phyloP scores from a whole-genome alignment of 768 basidiomycete species.

The Goffeauzyma gilvescens region DNA sequence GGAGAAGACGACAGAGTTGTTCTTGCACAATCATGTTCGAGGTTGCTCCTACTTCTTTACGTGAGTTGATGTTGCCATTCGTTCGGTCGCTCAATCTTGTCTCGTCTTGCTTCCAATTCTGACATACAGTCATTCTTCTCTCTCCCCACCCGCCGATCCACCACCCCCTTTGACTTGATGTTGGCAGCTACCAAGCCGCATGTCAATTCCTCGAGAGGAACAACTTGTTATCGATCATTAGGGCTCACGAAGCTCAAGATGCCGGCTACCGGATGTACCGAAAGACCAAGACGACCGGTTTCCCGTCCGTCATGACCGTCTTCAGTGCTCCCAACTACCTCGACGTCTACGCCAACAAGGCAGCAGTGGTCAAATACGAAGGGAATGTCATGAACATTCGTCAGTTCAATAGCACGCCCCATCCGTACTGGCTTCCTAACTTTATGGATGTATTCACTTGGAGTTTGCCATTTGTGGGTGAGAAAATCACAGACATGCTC shows the following conservation, averaged over 20 bases:
- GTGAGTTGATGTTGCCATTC: conserved; percentile 36
- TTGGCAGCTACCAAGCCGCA: conserved; percentile 70
- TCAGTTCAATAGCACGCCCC: conserved; percentile 84
- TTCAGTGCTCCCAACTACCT: conserved; percentile 97
- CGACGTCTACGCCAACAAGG: conserved; percentile 98
- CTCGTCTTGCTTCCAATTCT: not conserved
- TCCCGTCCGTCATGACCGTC: conserved; percentile 99
- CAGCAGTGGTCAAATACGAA: conserved; percentile 95
- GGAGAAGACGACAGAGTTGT: conserved; percentile 76
- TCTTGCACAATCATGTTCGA: conserved; percentile 87
- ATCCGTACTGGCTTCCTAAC: conserved; percentile 96
- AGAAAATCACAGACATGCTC: conserved; percentile 98
- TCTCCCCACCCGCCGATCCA: not conserved
- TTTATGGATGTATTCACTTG: conserved; percentile 99
- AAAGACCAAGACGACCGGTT: conserved; percentile 92
- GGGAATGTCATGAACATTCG: conserved; percentile 97
- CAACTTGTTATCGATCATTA: conserved; percentile 85
- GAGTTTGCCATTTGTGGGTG: conserved; percentile 93
- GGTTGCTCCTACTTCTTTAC: conserved; percentile 97
- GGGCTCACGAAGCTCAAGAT: conserved; percentile 97
- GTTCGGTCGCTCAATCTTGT: not conserved
- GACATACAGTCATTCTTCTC: too few species aligned
- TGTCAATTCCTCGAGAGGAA: conserved; percentile 95
- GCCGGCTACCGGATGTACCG: conserved; percentile 98
- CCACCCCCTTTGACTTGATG: too few species aligned